These are phyloP conservation scores for Isabelozyma pseudorhagii DNA, from an alignment of 805 yeast genomes.

Conservation along the genomic window DNA sequence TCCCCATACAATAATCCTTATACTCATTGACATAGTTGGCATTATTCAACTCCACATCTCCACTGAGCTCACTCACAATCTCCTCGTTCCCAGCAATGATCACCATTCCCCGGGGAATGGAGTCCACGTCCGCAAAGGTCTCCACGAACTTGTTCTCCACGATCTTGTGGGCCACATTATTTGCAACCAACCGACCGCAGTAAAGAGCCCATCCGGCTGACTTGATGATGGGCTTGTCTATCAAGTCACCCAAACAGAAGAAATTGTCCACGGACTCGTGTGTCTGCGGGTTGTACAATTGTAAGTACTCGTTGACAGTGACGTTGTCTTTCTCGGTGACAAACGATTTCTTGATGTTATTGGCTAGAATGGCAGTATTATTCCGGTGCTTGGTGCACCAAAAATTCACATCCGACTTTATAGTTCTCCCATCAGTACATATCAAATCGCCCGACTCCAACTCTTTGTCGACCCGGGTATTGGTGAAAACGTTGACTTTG, in stretches of 20 bases:
- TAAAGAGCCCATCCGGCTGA: slow-evolving; percentile 46
- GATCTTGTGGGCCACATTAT: slow-evolving; percentile 28
- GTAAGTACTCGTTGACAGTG: slow-evolving; percentile 35
- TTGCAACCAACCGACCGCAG: slow-evolving; percentile 38
- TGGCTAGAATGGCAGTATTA: slow-evolving; percentile 26
- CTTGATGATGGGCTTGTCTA: slow-evolving; percentile 38
- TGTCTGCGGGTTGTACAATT: slow-evolving; percentile 18
- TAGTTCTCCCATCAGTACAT: slow-evolving; percentile 23
- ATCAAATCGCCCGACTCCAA: slow-evolving; percentile 20
- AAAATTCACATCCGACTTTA: slow-evolving; percentile 27
- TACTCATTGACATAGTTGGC: slow-evolving; percentile 34
- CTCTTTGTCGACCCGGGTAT: slow-evolving; percentile 29
- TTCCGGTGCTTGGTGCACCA: slow-evolving; percentile 36
- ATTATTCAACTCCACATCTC: slow-evolving; percentile 30
- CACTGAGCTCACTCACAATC: slow-evolving; percentile 33
- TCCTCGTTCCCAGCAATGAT: slow-evolving; percentile 38
- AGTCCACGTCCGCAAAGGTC: slow-evolving; percentile 26
- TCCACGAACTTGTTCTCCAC: slow-evolving; percentile 29
- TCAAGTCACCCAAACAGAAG: slow-evolving; percentile 38
- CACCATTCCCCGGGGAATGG: slow-evolving; percentile 41
- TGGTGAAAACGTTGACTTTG: slow-evolving; percentile 26
- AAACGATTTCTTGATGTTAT: slow-evolving; percentile 15
- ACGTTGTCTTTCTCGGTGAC: slow-evolving; percentile 26
- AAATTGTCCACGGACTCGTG: slow-evolving; percentile 17
- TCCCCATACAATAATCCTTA: slow-evolving; percentile 42